Base-by-base conservation (phyloP, 257 asterid species). In the Fraxinus quadrangulata region DNA sequence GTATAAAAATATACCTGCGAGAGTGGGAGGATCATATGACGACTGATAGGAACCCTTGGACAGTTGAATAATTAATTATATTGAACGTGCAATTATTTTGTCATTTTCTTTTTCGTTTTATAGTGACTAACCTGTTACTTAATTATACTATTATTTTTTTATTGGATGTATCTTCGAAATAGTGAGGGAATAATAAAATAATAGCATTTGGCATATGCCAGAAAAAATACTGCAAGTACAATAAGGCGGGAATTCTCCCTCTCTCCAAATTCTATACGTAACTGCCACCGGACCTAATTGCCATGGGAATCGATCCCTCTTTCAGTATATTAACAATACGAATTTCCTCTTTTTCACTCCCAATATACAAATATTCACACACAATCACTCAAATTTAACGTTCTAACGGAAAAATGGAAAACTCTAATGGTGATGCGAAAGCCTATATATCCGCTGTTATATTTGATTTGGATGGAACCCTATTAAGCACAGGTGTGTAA, bases 401-500 rank as follows among this genome's bases (percentile, higher is more conserved):
- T 47, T 45, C 23, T 45, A 56, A 31, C 16, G 24, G 13, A 47
- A 42, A 81, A 21, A 82, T 81, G 89, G 89, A 85, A 54, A 75
- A 37, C 59, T 73, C 80, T 26, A 63, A 21, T 9, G 10, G 19
- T 1, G 21, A 14, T 61, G 34, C 49, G 16, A 54, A 70, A 66
- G 73, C 86, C 71, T 83, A 45, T 24, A 75, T 88, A 54, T 81
- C 86, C 17, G 96, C 98, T 70, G 91, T 94, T 73, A 90, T 92
- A 39, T 90, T 94, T 82, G 98, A 90, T 92, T 88, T 94, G 90
- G 97, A 92, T 61, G 97, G 97, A 2, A 94, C 98, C 85, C 94
- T 94, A 81, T 80, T 94, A 78, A 91, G 87, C 81, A 88, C 97
- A 63, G 97, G 98, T 92, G 23, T 72, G 28, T 61, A 30, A 56